These are phyloP conservation scores for Cocos nucifera DNA, from an alignment of 176 grass and related monocot species.

Conservation along the genomic window DNA sequence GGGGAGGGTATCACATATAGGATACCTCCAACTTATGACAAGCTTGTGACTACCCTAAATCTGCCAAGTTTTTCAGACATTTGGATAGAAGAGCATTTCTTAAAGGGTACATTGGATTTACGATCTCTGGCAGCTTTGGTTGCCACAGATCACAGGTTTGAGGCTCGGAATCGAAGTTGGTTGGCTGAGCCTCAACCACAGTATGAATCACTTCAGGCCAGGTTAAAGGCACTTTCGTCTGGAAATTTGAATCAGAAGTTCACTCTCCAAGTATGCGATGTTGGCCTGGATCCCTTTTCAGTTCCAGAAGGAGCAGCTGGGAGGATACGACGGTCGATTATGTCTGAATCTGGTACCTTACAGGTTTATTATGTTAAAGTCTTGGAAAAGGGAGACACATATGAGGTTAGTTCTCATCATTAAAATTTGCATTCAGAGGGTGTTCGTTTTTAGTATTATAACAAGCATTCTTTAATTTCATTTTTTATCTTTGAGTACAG, in stretches of 20 bases:
- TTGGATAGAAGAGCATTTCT: slow-evolving; percentile 59
- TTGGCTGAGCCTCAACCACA: slow-evolving; percentile 68
- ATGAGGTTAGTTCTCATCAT: slow-evolving; percentile 61
- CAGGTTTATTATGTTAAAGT: slow-evolving; percentile 98
- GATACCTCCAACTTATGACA: slow-evolving; percentile 83
- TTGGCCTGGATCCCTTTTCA: slow-evolving; percentile 64
- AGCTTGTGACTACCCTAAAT: slow-evolving; percentile 63
- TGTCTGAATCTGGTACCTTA: slow-evolving; percentile 73
- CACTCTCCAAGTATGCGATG: slow-evolving; percentile 55
- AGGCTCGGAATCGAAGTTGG: slow-evolving; percentile 48
- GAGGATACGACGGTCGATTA: slow-evolving; percentile 74
- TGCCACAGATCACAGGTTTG: slow-evolving; percentile 45
- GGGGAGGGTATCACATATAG: slow-evolving; percentile 70
- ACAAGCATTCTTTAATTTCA: slow-evolving; percentile 8
- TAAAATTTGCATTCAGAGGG: slow-evolving; percentile 4
- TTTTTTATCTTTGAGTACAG: slow-evolving; percentile 37
- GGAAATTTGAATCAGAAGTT: slow-evolving; percentile 45
- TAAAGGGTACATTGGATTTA: slow-evolving; percentile 63
- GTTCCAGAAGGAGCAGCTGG: slow-evolving; percentile 97
- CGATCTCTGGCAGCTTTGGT: slow-evolving; percentile 71
- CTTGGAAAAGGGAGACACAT: slow-evolving; percentile 98
- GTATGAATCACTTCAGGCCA: slow-evolving; percentile 82
- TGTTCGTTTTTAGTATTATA: slow-evolving; percentile 14
- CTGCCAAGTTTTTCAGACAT: slow-evolving; percentile 82
- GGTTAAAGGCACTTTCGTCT: slow-evolving; percentile 39